These are phyloP conservation scores for Sugiyamaella lignohabitans DNA, from an alignment of 805 yeast species.

Conservation along the genomic window DNA sequence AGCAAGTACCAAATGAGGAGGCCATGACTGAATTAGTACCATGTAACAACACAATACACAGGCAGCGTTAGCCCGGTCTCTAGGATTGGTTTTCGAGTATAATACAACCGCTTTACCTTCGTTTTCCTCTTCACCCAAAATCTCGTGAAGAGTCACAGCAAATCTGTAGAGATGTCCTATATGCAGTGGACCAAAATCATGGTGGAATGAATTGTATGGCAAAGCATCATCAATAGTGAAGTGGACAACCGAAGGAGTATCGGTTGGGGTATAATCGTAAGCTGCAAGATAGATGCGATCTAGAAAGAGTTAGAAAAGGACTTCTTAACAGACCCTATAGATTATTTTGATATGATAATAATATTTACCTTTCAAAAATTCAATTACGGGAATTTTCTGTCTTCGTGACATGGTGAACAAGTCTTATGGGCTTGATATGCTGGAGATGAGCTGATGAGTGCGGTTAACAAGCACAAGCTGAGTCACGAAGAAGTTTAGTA, in stretches of 20 bases:
- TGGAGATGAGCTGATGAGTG: too few species aligned
- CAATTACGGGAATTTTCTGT: constrained; percentile 28
- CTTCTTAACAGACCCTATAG: neutral
- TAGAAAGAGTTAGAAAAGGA: constrained; percentile 1
- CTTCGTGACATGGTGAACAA: constrained; percentile 11
- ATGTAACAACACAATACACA: constrained; percentile 90
- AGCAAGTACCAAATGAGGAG: constrained; percentile 95
- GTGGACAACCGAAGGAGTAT: constrained; percentile 67
- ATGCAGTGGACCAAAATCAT: constrained; percentile 95
- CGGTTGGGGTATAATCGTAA: constrained; percentile 70
- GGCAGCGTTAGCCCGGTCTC: constrained; percentile 87
- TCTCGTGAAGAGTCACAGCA: constrained; percentile 90
- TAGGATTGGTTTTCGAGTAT: constrained; percentile 75
- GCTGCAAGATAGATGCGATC: constrained; percentile 84
- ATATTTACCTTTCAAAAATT: constrained; percentile 27
- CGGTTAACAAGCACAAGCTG: too few species aligned
- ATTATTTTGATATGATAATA: neutral
- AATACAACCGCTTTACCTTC: constrained; percentile 86
- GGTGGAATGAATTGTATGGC: constrained; percentile 90
- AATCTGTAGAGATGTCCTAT: constrained; percentile 89
- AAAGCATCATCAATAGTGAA: constrained; percentile 90
- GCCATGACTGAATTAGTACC: constrained; percentile 94
- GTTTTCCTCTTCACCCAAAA: constrained; percentile 76
- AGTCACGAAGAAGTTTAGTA: too few species aligned
- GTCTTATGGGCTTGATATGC: too few species aligned